Evolutionary conservation across 208 protist species (phyloP), one percentile per base, ranked within the genome.

Genomic region (Spongospora subterranea): DNA sequence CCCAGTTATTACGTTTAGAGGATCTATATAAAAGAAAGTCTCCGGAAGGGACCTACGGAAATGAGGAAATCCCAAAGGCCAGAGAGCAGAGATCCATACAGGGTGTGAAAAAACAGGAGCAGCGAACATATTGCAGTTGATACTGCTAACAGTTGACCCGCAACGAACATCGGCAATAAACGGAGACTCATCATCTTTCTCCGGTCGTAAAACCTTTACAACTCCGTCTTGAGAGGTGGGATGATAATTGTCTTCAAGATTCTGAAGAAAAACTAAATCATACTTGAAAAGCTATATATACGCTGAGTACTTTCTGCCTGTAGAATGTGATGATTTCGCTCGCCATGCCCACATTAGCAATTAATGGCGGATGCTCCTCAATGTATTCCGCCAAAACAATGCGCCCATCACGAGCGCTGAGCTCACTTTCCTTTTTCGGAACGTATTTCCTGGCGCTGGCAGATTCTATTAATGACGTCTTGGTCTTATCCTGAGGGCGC

Each of bases 141-240:
- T 82, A 43, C 71, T 82, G 6, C 11, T 39, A 40, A 82, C 71
- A 35, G 71, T 17, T 20, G 71, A 82, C 6, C 71, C 71, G 17
- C 40, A 43, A 35, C 71, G 71, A 35, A 82, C 71, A 82, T 82
- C 71, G 13, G 71, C 71, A 35, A 82, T 82, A n/a, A 82, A 82
- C 13, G 71, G 71, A 13, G 71, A 82, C 71, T 82, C 71, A n/a
- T 82, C 71, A 82, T 82, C 71, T n/a, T 82, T 82, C 71, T 82
- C 71, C 17, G 71, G 71, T 40, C 13, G 6, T n/a, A 82, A 43
- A 13, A 82, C n/a, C n/a, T 82, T 82, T 35, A 82, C 71, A 35
- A 82, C 40, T 45, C 71, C 71, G 40, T 82, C 71, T 40, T 35
- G 6, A 43, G 35, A 6, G 6, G 40, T 43, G 71, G 71, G 71